Conservation (phyloP, 768 basidiomycete genomes). For the Pholiota conissans region DNA sequence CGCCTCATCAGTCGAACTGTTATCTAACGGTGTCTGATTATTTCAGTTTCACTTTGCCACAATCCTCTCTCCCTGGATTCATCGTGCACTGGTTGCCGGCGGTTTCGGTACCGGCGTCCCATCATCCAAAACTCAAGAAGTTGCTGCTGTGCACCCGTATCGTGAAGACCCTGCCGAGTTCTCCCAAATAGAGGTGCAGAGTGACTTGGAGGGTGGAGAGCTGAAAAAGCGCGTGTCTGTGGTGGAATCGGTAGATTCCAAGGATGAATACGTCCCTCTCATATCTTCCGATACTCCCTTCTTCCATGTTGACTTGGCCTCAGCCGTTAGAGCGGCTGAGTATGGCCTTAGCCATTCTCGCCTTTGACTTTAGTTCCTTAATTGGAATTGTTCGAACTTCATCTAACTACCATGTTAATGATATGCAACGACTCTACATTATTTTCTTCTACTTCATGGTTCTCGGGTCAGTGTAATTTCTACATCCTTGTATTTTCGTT, state of each 20-base stretch:
- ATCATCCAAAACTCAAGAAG: slow-evolving; percentile 47
- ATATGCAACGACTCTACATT: neutral
- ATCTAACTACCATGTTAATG: neutral
- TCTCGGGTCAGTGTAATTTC: neutral
- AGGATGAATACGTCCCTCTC: slow-evolving; percentile 37
- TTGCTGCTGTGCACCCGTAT: slow-evolving; percentile 78
- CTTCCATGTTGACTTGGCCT: slow-evolving; percentile 88
- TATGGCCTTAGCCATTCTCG: slow-evolving; percentile 28
- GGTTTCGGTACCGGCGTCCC: slow-evolving; percentile 81
- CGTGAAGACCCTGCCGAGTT: slow-evolving; percentile 35
- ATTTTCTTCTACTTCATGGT: neutral
- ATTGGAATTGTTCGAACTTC: too few species aligned
- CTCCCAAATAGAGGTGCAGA: slow-evolving; percentile 15
- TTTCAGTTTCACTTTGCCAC: slow-evolving; percentile 90
- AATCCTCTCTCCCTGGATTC: slow-evolving; percentile 91
- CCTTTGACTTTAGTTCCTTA: neutral
- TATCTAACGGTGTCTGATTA: neutral
- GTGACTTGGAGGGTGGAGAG: slow-evolving; percentile 34
- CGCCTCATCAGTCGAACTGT: neutral
- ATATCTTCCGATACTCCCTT: slow-evolving; percentile 65
- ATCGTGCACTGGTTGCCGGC: slow-evolving; percentile 84
- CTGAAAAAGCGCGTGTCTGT: slow-evolving; percentile 28
- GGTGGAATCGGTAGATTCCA: slow-evolving; percentile 6
- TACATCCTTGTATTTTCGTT: neutral
- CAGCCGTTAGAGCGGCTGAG: slow-evolving; percentile 73